Conservation (phyloP, 805 yeast species). For the Ogataea haglerorum region DNA sequence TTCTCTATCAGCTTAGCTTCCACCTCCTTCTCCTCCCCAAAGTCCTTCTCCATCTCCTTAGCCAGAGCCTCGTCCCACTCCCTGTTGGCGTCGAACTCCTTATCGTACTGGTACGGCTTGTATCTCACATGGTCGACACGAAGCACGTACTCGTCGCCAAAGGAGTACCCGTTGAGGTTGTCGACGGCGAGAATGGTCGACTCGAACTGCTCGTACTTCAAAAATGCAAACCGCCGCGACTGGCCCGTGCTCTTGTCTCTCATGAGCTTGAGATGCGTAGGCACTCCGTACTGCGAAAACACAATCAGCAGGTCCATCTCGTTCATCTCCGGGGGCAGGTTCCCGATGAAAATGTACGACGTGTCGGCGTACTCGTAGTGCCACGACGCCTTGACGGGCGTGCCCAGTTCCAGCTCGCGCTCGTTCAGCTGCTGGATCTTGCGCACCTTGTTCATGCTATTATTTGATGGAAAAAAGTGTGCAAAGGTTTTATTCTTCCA, state of each 20-base stretch:
- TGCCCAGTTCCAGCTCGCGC: conserved; percentile 60
- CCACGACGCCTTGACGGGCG: conserved; percentile 74
- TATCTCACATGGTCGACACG: conserved; percentile 73
- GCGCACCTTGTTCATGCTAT: conserved; percentile 21
- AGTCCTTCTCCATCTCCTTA: conserved; percentile 46
- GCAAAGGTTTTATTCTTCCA: conserved; percentile 5
- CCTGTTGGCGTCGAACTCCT: conserved; percentile 44
- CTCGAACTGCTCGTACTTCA: conserved; percentile 78
- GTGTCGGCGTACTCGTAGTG: conserved; percentile 79
- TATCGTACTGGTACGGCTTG: conserved; percentile 41
- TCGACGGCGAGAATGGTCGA: conserved; percentile 85
- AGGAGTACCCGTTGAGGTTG: conserved; percentile 66
- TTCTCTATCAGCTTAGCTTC: conserved; percentile 3
- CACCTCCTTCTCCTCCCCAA: conserved; percentile 37
- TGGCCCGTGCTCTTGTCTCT: conserved; percentile 64
- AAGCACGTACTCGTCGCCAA: conserved; percentile 42
- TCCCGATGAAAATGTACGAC: conserved; percentile 75
- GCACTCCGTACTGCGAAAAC: conserved; percentile 88
- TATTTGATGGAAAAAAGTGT: neutral
- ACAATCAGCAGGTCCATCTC: conserved; percentile 75
- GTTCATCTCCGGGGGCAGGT: conserved; percentile 57
- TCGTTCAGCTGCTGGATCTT: conserved; percentile 56
- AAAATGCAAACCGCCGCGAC: conserved; percentile 72
- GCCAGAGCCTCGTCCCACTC: conserved; percentile 29
- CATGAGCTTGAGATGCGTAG: conserved; percentile 67